Conservation (phyloP, 2,329 filamentous ascomycete species). For the Diaporthe sp. region DNA sequence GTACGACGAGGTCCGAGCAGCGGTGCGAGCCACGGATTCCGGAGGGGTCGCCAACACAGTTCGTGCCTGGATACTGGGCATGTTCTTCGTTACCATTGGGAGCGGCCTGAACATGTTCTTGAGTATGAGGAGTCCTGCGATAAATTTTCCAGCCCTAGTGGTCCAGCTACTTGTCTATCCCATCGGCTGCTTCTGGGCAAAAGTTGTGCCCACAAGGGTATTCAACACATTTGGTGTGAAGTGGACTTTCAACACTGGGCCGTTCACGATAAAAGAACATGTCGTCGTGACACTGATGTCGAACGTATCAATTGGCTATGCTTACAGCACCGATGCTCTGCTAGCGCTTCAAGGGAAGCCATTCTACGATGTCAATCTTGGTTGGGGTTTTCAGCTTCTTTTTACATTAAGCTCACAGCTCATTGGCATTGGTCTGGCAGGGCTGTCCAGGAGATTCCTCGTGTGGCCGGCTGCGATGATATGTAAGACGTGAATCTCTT, state of each 20-base stretch:
- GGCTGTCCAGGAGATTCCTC: conserved; percentile 61
- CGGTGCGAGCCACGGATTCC: conserved; percentile 59
- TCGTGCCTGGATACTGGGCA: conserved; percentile 58
- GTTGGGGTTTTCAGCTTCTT: conserved; percentile 62
- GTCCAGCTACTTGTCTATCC: conserved; percentile 58
- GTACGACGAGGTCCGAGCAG: conserved; percentile 56
- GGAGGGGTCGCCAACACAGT: conserved; percentile 57
- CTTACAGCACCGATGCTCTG: conserved; percentile 55
- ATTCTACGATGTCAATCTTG: conserved; percentile 56
- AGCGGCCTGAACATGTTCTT: conserved; percentile 55
- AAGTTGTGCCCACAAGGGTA: conserved; percentile 54
- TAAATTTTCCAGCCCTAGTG: conserved; percentile 54
- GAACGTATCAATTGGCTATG: conserved; percentile 54
- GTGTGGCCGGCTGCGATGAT: conserved; percentile 63
- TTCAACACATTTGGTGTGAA: conserved; percentile 56
- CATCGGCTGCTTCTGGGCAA: conserved; percentile 58
- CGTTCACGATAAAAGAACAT: conserved; percentile 62
- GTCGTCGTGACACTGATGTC: conserved; percentile 59
- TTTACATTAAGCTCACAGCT: conserved; percentile 63
- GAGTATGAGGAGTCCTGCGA: conserved; percentile 49
- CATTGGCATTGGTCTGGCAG: conserved; percentile 66
- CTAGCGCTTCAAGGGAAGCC: conserved; percentile 56
- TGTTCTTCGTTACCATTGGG: conserved; percentile 57
- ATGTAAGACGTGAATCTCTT: conserved; percentile 47
- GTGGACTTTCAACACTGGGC: conserved; percentile 58